Base-by-base conservation (phyloP, 1,139 yeast species). In the Protomyces inouyei region DNA sequence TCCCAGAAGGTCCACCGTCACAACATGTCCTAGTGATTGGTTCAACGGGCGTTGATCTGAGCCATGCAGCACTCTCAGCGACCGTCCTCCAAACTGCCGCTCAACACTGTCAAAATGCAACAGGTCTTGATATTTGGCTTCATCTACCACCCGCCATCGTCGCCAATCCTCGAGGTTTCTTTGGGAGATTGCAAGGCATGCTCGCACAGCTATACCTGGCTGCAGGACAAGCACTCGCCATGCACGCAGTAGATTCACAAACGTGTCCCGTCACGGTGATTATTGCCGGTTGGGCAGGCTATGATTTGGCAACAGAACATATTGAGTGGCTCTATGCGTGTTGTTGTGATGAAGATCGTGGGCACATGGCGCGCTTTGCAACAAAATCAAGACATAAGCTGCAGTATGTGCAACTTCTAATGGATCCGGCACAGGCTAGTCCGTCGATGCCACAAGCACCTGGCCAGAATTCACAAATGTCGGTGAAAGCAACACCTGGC, bases 251-350 rank as follows among this genome's bases (percentile, higher is more conserved):
- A 6, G 48, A n/a, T 2, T n/a, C 12, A 18, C 23, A 43, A n/a
- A 18, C 12, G 48, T 43, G 48, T 43, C 48, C 48, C 23, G 48
- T 51, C 35, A 40, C 52, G 8, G 57, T 59, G 12, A 52, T 59
- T 12, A 25, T 59, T 25, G 45, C 38, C 4, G 57, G 54, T 21
- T 59, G 63, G 63, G 53, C 48, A 23, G 63, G 63, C 46, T 59
- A 59, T 43, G 56, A 52, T 14, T 51, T 59, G 32, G 63, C 63
- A 14, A n/a, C 32, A 18, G 57, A 59, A 52, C 57, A 52, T 14
- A 16, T 59, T 18, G 25, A 43, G 4, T 59, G 63, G 63, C 48
- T 43, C 14, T 43, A 43, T 18, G 48, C 48, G 8, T 43, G 48
- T 18, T 43, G 48, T 18, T 10, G 48, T 5, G 48, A 43, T 2